These are phyloP conservation scores for Atkinsonella texensis DNA, from an alignment of 2,329 filamentous ascomycete species.

Conservation along the genomic window DNA sequence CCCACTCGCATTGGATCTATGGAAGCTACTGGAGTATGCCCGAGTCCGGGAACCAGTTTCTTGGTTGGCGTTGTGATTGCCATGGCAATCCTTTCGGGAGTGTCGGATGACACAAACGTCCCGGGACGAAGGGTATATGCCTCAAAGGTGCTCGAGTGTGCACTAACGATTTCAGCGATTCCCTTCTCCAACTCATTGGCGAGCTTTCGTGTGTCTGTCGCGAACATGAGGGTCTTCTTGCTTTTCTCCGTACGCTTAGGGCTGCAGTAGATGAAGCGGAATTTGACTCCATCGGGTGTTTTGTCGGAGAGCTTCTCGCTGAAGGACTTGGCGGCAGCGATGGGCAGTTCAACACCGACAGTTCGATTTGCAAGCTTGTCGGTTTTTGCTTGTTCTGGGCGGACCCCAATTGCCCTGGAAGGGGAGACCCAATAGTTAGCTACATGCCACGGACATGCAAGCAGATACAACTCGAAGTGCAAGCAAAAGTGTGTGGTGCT, in stretches of 20 bases:
- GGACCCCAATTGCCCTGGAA: constrained; percentile 27
- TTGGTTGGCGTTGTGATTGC: constrained; percentile 11
- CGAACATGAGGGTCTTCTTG: constrained; percentile 22
- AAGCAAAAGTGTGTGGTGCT: too few relatives aligned
- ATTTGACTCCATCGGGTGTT: constrained; percentile 19
- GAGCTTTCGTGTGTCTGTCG: constrained; percentile 24
- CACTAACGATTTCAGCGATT: constrained; percentile 25
- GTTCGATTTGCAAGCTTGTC: constrained; percentile 31
- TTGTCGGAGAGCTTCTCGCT: constrained; percentile 17
- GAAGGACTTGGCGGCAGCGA: constrained; percentile 49
- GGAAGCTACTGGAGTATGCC: constrained; percentile 15
- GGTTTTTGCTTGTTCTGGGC: constrained; percentile 33
- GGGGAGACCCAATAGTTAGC: not conserved
- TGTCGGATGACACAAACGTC: constrained; percentile 16
- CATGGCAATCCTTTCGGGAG: constrained; percentile 9
- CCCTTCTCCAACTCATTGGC: constrained; percentile 28
- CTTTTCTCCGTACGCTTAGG: constrained; percentile 22
- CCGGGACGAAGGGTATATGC: constrained; percentile 26
- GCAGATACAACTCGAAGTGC: too few relatives aligned
- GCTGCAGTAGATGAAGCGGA: constrained; percentile 33
- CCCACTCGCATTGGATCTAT: constrained; percentile 25
- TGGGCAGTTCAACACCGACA: constrained; percentile 48
- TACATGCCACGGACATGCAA: too few relatives aligned
- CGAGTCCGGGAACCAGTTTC: constrained; percentile 14
- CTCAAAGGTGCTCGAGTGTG: constrained; percentile 19